These are phyloP conservation scores for Corchorus olitorius DNA, from an alignment of 345 rosid species.

Conservation along the genomic window DNA sequence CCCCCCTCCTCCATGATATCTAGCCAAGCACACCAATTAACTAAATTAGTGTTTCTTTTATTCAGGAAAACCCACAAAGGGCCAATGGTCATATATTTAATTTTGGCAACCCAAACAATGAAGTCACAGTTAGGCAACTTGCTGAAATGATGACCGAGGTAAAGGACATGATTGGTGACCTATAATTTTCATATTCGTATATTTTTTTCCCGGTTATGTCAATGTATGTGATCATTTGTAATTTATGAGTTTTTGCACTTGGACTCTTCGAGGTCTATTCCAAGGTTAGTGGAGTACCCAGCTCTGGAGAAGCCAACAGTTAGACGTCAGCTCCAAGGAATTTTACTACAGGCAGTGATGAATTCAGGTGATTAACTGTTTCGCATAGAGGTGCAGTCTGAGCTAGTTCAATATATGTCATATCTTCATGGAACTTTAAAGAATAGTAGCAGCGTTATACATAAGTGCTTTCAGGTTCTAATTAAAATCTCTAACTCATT, in stretches of 20 bases:
- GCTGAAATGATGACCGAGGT: conserved; percentile 99
- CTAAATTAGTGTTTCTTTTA: neutral
- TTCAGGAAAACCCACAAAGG: conserved; percentile 91
- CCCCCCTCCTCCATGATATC: neutral
- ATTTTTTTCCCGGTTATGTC: neutral
- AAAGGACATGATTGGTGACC: conserved; percentile 13
- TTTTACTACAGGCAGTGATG: too few species aligned
- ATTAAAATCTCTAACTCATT: too few species aligned
- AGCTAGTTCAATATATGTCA: too few species aligned
- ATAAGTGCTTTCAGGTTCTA: too few species aligned
- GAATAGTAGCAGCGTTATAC: too few species aligned
- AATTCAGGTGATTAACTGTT: too few species aligned
- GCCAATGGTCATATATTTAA: conserved; percentile 94
- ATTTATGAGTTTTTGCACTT: neutral
- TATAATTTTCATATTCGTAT: neutral
- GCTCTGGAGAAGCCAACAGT: too few species aligned
- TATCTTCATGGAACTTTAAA: too few species aligned
- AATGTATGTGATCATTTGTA: neutral
- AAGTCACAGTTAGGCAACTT: conserved; percentile 94
- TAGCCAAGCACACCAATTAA: neutral
- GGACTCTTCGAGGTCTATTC: conserved; percentile 62
- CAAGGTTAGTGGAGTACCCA: too few species aligned
- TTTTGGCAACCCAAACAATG: conserved; percentile 97
- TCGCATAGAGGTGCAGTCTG: too few species aligned
- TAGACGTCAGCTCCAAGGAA: too few species aligned